Base-by-base conservation (phyloP, 1,284 basidiomycete species). In the Athelia psychrophila region DNA sequence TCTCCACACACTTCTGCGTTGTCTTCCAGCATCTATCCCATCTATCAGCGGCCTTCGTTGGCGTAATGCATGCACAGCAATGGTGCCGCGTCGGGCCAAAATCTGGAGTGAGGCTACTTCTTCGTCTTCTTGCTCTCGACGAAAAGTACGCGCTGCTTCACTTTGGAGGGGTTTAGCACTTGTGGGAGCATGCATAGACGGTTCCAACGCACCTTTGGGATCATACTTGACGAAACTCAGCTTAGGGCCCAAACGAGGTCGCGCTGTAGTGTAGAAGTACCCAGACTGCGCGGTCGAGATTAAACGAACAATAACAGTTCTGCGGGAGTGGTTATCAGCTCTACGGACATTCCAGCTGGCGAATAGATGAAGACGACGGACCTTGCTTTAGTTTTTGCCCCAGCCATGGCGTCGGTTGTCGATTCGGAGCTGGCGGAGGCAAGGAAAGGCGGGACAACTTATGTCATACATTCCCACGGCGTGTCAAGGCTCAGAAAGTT, bases 381-480 rank as follows among this genome's bases (percentile, higher is more conserved):
- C 81, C 77, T 77, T 58, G 78, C 76, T 69, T 83, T 83, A 23
- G 78, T 69, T 64, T 81, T 83, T 53, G 71, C 69, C 42, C 76
- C n/a, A n/a, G n/a, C 77, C 77, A 69, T 73, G 49, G 38, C 38
- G 38, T 18, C n/a, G n/a, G n/a, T n/a, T n/a, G n/a, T n/a, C n/a
- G n/a, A n/a, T n/a, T 35, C 68, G 94, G 96, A 85, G 94, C 97
- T 57, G 95, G 97, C 66, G 86, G 95, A n/a, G n/a, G n/a, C n/a
- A n/a, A n/a, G n/a, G n/a, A n/a, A n/a, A n/a, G n/a, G n/a, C n/a
- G n/a, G n/a, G n/a, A n/a, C n/a, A n/a, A n/a, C n/a, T n/a, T n/a
- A n/a, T n/a, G n/a, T n/a, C n/a, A n/a, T n/a, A n/a, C n/a, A n/a
- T n/a, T n/a, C n/a, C n/a, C n/a, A n/a, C n/a, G n/a, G n/a, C n/a